Conservation (phyloP, 371 early-diverging fungal genomes). For the Lichtheimia corymbifera region DNA sequence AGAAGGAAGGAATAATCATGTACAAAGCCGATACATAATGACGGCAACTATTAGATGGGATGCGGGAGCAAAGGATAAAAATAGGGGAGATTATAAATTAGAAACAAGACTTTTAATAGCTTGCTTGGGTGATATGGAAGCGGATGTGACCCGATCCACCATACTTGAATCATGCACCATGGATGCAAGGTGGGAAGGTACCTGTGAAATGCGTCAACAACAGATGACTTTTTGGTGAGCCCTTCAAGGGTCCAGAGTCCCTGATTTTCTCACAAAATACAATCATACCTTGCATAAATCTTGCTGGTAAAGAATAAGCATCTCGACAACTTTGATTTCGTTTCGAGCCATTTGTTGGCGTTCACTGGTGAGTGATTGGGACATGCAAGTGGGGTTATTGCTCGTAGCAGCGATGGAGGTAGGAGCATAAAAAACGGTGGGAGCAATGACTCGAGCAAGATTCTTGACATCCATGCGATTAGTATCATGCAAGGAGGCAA, state of each 20-base stretch:
- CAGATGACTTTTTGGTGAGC: background rate
- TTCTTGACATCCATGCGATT: slow-evolving; percentile 91
- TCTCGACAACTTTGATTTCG: slow-evolving; percentile 77
- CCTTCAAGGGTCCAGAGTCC: background rate
- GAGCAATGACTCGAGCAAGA: slow-evolving; percentile 91
- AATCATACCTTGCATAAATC: slow-evolving; percentile 63
- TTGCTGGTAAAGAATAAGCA: slow-evolving; percentile 73
- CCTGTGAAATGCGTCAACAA: slow-evolving; percentile 6
- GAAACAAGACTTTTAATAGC: slow-evolving; percentile 2
- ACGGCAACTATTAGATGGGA: too few relatives aligned
- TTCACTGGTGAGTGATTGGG: slow-evolving; percentile 43
- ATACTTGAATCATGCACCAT: slow-evolving; percentile 4
- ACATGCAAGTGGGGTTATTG: slow-evolving; percentile 23
- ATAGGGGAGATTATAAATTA: too few relatives aligned
- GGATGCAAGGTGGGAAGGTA: slow-evolving; percentile 8
- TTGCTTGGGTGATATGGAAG: slow-evolving; percentile 1
- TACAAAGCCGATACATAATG: too few relatives aligned
- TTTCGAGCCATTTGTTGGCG: slow-evolving; percentile 50
- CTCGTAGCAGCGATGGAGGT: slow-evolving; percentile 46
- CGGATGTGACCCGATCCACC: background rate
- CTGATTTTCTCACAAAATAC: background rate
- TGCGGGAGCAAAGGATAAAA: too few relatives aligned
- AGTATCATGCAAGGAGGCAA: slow-evolving; percentile 65
- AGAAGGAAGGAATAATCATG: too few relatives aligned
- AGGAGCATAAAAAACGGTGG: slow-evolving; percentile 76